Percentiles rank a stretch among this genome's conserved stretches.
Evolutionary conservation across 192 early-diverging fungal species (phyloP).

Genomic region (Coemansia sp.): DNA sequence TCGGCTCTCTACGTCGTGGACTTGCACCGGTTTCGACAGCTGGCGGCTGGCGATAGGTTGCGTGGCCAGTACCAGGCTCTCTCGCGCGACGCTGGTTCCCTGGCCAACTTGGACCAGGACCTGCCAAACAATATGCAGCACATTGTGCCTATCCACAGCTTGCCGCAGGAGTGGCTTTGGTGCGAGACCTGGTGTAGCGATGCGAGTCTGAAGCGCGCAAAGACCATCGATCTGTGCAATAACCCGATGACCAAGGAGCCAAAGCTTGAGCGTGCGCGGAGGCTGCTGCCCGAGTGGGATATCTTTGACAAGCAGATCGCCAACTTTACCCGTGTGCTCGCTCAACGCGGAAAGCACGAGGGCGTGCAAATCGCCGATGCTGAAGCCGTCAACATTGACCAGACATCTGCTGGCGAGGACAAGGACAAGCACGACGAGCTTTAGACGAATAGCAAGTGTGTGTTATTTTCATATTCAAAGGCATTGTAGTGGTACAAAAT

Average conservation of each 20-base stretch:
- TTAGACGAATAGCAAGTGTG: slow-evolving; percentile 2
- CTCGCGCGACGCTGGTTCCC: slow-evolving; percentile 81
- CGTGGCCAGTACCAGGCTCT: slow-evolving; percentile 93
- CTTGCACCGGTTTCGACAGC: slow-evolving; percentile 84
- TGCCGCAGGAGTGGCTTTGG: slow-evolving; percentile 99
- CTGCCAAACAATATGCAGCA: slow-evolving; percentile 97
- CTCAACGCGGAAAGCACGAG: slow-evolving; percentile 37
- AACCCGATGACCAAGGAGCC: slow-evolving; percentile 99
- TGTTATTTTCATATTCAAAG: too few relatives aligned
- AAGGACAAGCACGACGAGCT: slow-evolving; percentile 38
- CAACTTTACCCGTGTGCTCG: slow-evolving; percentile 41
- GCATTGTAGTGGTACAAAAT: background rate
- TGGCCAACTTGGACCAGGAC: slow-evolving; percentile 98
- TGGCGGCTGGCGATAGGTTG: slow-evolving; percentile 93
- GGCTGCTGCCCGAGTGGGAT: slow-evolving; percentile 95
- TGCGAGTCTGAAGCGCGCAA: slow-evolving; percentile 77
- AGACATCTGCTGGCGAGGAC: background rate
- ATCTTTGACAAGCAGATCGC: slow-evolving; percentile 77
- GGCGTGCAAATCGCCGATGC: slow-evolving; percentile 49
- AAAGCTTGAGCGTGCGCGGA: slow-evolving; percentile 91
- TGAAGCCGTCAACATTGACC: slow-evolving; percentile 42
- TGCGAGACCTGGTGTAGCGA: slow-evolving; percentile 99
- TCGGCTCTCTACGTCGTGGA: slow-evolving; percentile 97
- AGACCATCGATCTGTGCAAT: slow-evolving; percentile 99
- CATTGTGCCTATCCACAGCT: slow-evolving; percentile 85